These are phyloP conservation scores for Sporothrix brasiliensis DNA, from an alignment of 2,329 filamentous ascomycete species.

Conservation along the genomic window DNA sequence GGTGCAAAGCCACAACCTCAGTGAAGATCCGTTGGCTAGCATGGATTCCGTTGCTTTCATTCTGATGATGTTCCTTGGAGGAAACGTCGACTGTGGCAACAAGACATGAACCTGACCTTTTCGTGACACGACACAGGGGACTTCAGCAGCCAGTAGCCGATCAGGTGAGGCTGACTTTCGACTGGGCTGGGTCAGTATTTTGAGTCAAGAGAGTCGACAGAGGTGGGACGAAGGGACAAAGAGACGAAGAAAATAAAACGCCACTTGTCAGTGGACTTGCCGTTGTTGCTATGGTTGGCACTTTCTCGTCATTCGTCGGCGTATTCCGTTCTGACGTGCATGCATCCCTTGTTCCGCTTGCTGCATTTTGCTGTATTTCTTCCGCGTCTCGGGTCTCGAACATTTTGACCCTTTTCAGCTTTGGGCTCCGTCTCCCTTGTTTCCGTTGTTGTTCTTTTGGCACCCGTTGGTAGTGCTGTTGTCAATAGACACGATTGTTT, in stretches of 20 bases:
- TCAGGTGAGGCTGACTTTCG: conserved; percentile 1
- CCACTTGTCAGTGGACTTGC: too few species aligned
- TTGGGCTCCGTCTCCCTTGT: background rate
- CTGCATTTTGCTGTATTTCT: too few species aligned
- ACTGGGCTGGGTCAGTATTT: background rate
- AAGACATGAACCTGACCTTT: background rate
- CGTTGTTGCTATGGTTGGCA: too few species aligned
- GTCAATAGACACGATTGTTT: too few species aligned
- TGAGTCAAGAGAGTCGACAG: background rate
- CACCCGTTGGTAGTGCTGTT: background rate
- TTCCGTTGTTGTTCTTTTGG: background rate
- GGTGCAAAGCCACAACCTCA: too few species aligned
- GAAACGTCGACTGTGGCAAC: too few species aligned
- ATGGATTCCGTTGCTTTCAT: too few species aligned
- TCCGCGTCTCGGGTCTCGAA: background rate
- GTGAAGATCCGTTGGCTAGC: too few species aligned
- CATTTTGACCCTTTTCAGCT: background rate
- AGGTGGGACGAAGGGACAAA: background rate
- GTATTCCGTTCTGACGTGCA: background rate
- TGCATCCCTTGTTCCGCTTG: background rate
- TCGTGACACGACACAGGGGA: background rate
- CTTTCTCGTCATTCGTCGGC: background rate
- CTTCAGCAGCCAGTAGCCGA: background rate
- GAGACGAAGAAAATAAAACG: background rate
- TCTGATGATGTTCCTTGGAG: too few species aligned